Evolutionary conservation across 2,329 filamentous ascomycete genomes (phyloP).

Genomic region (Rhynchosporium agropyri): DNA sequence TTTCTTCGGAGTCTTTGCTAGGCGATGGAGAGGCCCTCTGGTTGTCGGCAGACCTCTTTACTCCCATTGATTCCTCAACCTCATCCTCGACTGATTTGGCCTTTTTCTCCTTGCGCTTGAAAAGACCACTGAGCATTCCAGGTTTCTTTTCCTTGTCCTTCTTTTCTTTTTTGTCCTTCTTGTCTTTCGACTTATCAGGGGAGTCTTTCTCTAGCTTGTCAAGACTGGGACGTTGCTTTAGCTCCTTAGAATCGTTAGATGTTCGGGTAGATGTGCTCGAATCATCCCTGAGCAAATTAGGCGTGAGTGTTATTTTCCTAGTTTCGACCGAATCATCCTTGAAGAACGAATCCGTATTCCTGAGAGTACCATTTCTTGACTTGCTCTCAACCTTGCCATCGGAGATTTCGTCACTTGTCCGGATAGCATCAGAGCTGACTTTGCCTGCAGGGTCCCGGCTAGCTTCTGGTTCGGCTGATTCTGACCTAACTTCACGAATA

Average conservation of each 20-base stretch:
- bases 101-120: slow-evolving; percentile 51
- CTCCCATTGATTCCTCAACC: slow-evolving; percentile 40
- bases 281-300: slow-evolving; percentile 87
- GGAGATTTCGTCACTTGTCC: slow-evolving; percentile 69
- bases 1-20: slow-evolving; percentile 42
- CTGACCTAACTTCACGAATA: slow-evolving; percentile 39
- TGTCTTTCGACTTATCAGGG: slow-evolving; percentile 69
- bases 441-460: slow-evolving; percentile 28
- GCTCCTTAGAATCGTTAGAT: slow-evolving; percentile 51
- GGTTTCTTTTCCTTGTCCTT: slow-evolving; percentile 57
- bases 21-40: slow-evolving; percentile 38
- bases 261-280: slow-evolving; percentile 47
- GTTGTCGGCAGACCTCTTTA: slow-evolving; percentile 49
- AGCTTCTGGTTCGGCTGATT: slow-evolving; percentile 32
- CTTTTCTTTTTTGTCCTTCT: slow-evolving; percentile 62
- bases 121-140: slow-evolving; percentile 67
- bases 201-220: slow-evolving; percentile 74
- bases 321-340: slow-evolving; percentile 94
- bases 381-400: slow-evolving; percentile 59
- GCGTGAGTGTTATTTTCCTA: slow-evolving; percentile 95
- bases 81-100: slow-evolving; percentile 59
- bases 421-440: slow-evolving; percentile 44
- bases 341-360: slow-evolving; percentile 96
- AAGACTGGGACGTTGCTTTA: slow-evolving; percentile 65
- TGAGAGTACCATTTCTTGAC: slow-evolving; percentile 81